phyloP scores from a whole-genome alignment of 2,329 filamentous ascomycete genomes.

The Dryadomyces quercus-mongolicae region DNA sequence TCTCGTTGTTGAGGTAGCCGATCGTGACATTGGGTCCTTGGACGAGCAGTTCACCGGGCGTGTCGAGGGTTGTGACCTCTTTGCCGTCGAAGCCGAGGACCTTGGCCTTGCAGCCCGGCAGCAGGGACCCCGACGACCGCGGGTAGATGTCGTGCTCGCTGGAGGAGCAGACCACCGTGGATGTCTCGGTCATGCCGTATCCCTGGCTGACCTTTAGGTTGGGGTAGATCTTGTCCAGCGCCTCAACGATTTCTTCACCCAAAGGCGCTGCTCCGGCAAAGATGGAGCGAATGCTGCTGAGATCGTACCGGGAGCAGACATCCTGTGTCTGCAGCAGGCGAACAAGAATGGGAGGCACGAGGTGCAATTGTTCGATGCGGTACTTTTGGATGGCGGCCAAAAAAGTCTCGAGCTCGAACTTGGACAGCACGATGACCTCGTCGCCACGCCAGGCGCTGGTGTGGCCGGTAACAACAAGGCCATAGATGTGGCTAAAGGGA shows the following conservation, averaged over 20 bases:
- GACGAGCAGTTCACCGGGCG: slow-evolving; percentile 69
- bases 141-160: slow-evolving; percentile 51
- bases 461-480: slow-evolving; percentile 58
- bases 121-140: slow-evolving; percentile 59
- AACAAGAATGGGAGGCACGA: slow-evolving; percentile 76
- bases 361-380: slow-evolving; percentile 46
- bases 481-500: slow-evolving; percentile 70
- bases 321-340: slow-evolving; percentile 55
- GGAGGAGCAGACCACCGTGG: slow-evolving; percentile 54
- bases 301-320: slow-evolving; percentile 52
- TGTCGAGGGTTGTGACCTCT: slow-evolving; percentile 53
- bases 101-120: slow-evolving; percentile 53
- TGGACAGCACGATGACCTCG: slow-evolving; percentile 55
- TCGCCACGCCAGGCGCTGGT: slow-evolving; percentile 57
- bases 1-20: slow-evolving; percentile 78
- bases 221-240: slow-evolving; percentile 49
- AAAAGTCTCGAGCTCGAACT: slow-evolving; percentile 56
- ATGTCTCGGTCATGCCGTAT: slow-evolving; percentile 71
- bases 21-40: slow-evolving; percentile 66
- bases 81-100: slow-evolving; percentile 55
- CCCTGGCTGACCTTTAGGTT: slow-evolving; percentile 54
- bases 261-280: slow-evolving; percentile 72
- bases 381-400: slow-evolving; percentile 52
- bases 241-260: slow-evolving; percentile 57
- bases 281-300: slow-evolving; percentile 52